Evolutionary conservation across 2,329 filamentous ascomycete genomes (phyloP), one percentile per base, ranked within the genome.

Genomic region (Chaetomium globosum): DNA sequence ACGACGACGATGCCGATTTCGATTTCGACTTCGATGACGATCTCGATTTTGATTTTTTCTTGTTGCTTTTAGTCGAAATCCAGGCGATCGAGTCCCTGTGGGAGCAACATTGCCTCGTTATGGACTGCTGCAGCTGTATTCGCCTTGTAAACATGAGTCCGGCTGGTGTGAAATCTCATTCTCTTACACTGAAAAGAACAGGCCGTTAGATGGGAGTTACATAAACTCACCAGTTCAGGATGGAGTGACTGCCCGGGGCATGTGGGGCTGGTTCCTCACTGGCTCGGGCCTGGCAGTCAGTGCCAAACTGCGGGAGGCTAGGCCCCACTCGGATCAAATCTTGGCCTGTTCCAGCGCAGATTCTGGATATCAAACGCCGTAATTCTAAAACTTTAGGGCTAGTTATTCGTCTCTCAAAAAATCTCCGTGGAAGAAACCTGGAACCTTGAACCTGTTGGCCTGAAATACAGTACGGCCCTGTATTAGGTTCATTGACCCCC

Each of bases 131-230:
- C 31, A 57, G 23, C 28, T 39, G 61, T 48, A 66, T 36, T 28
- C 63, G 61, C 63, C 58, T 67, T 23, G 59, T n/a, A 8, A 66
- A 46, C 66, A 70, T 69, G 36, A 52, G 60, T 26, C 10, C 9
- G 39, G 51, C 16, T 2, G 21, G 4, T 13, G 36, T 30, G 21
- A 36, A 43, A 49, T 46, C 12, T 19, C 30, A 5, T 5, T 33
- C 39, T 49, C 19, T 46, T 57, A 52, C 49, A 52, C 23, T 12
- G 26, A 13, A 21, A 26, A 28, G 1, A 28, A 52, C 12, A 23
- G 43, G 31, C 21, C 43, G 21, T 28, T 10, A 19, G 6, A 12
- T 28, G 19, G 26, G 26, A 26, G 26, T 26, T 26, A 26, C 26
- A 26, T 26, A 26, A 26, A 26, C 26, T 26, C 26, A 26, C 26